These are phyloP conservation scores for Ceratobasidium papillatum DNA, from an alignment of 1,284 basidiomycete species.

Conservation along the genomic window DNA sequence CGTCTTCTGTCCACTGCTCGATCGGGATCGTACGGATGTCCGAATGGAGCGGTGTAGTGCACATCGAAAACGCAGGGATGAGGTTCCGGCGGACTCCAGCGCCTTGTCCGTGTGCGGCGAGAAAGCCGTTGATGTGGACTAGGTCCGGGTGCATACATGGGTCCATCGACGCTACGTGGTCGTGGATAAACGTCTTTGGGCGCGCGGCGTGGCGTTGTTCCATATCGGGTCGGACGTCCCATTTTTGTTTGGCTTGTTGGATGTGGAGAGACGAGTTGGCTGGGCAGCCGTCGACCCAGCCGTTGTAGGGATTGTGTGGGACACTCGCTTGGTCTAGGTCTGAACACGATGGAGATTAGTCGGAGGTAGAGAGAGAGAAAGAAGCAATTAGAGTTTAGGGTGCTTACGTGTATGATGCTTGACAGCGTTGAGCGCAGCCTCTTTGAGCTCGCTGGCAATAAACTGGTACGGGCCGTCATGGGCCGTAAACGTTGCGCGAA, in stretches of 20 bases:
- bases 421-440: conserved; percentile 56
- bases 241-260: conserved; percentile 48
- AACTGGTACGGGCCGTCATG: conserved; percentile 56
- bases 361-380: neutral
- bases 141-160: conserved; percentile 66
- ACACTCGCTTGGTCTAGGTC: neutral
- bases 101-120: conserved; percentile 60
- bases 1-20: conserved; percentile 54
- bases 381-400: conserved; percentile 12
- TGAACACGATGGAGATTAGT: neutral
- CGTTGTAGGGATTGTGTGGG: conserved; percentile 49
- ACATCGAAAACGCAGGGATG: conserved; percentile 64
- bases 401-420: conserved; percentile 56
- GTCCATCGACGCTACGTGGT: conserved; percentile 63
- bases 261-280: conserved; percentile 34
- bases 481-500: conserved; percentile 42
- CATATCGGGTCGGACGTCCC: conserved; percentile 45
- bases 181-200: conserved; percentile 60
- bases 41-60: conserved; percentile 63
- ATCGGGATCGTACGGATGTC: conserved; percentile 67
- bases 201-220: conserved; percentile 27
- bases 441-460: conserved; percentile 57
- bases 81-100: conserved; percentile 59
- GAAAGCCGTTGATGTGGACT: conserved; percentile 63
- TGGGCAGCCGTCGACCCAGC: conserved; percentile 51